These are phyloP conservation scores for Priceomyces melissophilus DNA, from an alignment of 805 yeast species.

Conservation along the genomic window DNA sequence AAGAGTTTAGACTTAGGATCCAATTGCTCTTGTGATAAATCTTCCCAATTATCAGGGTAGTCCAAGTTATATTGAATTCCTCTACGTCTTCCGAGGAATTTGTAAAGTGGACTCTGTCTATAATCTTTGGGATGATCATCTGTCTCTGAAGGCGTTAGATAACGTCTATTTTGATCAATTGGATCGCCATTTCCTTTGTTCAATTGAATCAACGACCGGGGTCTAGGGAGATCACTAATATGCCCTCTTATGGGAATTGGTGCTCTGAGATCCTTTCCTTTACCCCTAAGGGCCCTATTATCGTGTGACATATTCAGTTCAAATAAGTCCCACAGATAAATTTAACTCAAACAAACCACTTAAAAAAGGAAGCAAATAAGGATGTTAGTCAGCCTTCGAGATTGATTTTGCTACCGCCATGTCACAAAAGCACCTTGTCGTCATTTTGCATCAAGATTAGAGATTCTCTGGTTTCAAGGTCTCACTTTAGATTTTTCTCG, in stretches of 20 bases:
- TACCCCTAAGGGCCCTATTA: neutral
- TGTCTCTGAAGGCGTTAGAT: slow-evolving; percentile 3
- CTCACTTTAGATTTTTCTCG: too few relatives aligned
- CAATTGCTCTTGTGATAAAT: slow-evolving; percentile 21
- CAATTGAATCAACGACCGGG: slow-evolving; percentile 8
- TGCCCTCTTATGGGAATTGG: slow-evolving; percentile 17
- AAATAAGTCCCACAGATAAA: too few relatives aligned
- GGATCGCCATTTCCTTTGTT: neutral
- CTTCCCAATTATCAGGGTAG: slow-evolving; percentile 43
- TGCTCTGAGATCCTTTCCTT: slow-evolving; percentile 6
- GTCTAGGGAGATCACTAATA: slow-evolving; percentile 4
- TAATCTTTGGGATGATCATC: neutral
- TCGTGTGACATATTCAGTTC: neutral
- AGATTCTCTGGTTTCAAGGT: too few relatives aligned
- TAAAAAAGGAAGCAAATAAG: too few relatives aligned
- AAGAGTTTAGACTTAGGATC: slow-evolving; percentile 37
- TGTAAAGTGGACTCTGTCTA: slow-evolving; percentile 29
- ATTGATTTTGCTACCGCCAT: too few relatives aligned
- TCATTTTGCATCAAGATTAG: too few relatives aligned
- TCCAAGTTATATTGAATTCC: slow-evolving; percentile 47
- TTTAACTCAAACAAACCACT: too few relatives aligned
- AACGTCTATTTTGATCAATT: neutral
- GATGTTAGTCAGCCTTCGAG: too few relatives aligned
- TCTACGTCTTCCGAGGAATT: slow-evolving; percentile 24
- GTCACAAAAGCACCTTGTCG: too few relatives aligned